phyloP scores from a whole-genome alignment of 202 grass and related monocot genomes.

The Cymbopogon flexuosus region DNA sequence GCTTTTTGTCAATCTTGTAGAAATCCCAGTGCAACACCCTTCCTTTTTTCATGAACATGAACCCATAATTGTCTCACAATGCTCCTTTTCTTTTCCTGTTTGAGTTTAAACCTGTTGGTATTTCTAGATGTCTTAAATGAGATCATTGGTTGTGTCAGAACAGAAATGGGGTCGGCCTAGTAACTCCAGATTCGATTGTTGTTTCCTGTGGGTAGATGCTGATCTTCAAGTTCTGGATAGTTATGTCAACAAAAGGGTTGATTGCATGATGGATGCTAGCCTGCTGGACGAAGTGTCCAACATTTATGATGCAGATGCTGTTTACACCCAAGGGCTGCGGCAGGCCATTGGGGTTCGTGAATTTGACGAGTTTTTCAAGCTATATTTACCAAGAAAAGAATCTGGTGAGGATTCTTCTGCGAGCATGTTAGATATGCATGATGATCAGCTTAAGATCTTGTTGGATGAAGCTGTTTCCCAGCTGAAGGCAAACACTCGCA shows the following conservation, averaged over 20 bases:
- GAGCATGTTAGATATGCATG: slow-evolving; percentile 20
- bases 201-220: slow-evolving; percentile 89
- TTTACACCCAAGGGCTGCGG: slow-evolving; percentile 68
- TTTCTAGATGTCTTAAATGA: slow-evolving; percentile 21
- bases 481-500: slow-evolving; percentile 78
- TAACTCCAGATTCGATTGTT: slow-evolving; percentile 73
- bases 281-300: slow-evolving; percentile 67
- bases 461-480: slow-evolving; percentile 63
- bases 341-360: slow-evolving; percentile 93
- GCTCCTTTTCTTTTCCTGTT: background rate
- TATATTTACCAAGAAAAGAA: slow-evolving; percentile 43
- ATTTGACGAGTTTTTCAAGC: slow-evolving; percentile 71
- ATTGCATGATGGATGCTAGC: slow-evolving; percentile 74
- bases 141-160: slow-evolving; percentile 48
- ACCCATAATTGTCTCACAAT: background rate
- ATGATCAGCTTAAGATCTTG: slow-evolving; percentile 48
- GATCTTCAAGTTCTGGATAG: slow-evolving; percentile 61
- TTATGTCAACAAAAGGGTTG: slow-evolving; percentile 69
- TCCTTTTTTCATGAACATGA: background rate
- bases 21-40: background rate
- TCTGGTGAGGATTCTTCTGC: slow-evolving; percentile 20
- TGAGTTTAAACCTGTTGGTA: background rate
- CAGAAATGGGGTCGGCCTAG: slow-evolving; percentile 69
- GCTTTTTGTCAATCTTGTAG: background rate
- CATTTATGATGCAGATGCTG: slow-evolving; percentile 59